phyloP scores from a whole-genome alignment of 75 land plant species.

The Larix kaempferi region DNA sequence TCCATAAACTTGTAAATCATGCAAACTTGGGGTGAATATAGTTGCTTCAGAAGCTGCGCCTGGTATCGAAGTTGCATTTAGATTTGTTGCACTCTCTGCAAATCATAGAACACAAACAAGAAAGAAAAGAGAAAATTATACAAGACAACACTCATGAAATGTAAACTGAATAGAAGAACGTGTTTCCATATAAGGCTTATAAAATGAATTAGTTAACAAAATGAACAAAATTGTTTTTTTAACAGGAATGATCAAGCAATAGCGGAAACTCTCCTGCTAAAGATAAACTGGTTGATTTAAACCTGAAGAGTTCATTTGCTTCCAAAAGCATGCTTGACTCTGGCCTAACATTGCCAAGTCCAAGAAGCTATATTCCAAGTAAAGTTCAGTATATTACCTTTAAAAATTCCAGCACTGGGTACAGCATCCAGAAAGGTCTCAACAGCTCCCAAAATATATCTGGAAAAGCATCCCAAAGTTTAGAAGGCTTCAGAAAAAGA shows the following conservation, averaged over 20 bases:
- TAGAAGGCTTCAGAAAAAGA: conserved; percentile 3
- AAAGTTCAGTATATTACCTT: conserved; percentile 37
- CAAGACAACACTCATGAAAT: neutral
- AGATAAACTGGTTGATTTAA: neutral
- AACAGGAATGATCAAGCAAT: neutral
- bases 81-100: conserved; percentile 47
- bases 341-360: neutral
- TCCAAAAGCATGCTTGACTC: neutral
- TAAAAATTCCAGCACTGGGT: conserved; percentile 91
- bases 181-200: neutral
- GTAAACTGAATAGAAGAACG: neutral
- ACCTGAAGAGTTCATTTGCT: neutral
- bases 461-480: conserved; percentile 18
- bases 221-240: neutral
- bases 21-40: conserved; percentile 67
- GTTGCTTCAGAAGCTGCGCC: conserved; percentile 38
- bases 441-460: conserved; percentile 97
- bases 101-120: neutral
- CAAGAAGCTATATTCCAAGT: neutral
- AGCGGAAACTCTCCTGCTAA: neutral
- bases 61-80: conserved; percentile 55
- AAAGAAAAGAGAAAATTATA: neutral
- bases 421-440: conserved; percentile 96
- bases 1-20: conserved; percentile 96
- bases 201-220: neutral